Conservation (phyloP, 2,329 filamentous ascomycete species). For the Cladosporium sp. region DNA sequence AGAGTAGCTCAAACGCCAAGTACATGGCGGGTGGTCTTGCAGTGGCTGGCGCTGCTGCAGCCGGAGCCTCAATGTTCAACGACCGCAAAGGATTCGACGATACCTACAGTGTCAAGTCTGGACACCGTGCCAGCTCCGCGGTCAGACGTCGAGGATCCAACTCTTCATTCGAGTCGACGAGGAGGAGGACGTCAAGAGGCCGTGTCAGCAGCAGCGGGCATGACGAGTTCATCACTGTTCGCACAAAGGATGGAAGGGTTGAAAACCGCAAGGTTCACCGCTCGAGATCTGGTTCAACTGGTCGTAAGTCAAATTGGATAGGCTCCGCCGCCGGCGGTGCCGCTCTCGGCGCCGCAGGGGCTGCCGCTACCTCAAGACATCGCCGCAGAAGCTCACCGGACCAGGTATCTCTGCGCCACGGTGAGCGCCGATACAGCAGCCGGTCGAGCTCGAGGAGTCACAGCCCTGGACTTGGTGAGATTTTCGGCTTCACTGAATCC, state of each 20-base stretch:
- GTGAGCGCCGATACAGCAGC: conserved; percentile 33
- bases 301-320: conserved; percentile 23
- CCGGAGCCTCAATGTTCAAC: conserved; percentile 50
- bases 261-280: conserved; percentile 23
- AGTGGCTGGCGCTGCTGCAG: conserved; percentile 47
- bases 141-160: conserved; percentile 28
- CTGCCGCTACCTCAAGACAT: conserved; percentile 18
- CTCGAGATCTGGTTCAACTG: conserved; percentile 35
- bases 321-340: conserved; percentile 22
- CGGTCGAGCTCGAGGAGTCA: conserved; percentile 43
- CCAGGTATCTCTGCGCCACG: conserved; percentile 25
- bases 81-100: conserved; percentile 55
- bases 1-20: conserved; percentile 38
- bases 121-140: conserved; percentile 39
- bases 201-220: conserved; percentile 18
- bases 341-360: conserved; percentile 22
- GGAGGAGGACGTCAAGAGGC: conserved; percentile 15
- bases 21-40: conserved; percentile 54
- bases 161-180: conserved; percentile 27
- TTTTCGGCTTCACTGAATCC: conserved; percentile 20
- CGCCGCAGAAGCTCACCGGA: conserved; percentile 13
- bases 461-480: conserved; percentile 24
- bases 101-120: conserved; percentile 56
- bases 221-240: conserved; percentile 25
- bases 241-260: conserved; percentile 29